Percentiles rank a stretch among this genome's conserved stretches.
phyloP scores from a whole-genome alignment of 2,329 filamentous ascomycete genomes.

The Aspergillus pseudoviridinutans region DNA sequence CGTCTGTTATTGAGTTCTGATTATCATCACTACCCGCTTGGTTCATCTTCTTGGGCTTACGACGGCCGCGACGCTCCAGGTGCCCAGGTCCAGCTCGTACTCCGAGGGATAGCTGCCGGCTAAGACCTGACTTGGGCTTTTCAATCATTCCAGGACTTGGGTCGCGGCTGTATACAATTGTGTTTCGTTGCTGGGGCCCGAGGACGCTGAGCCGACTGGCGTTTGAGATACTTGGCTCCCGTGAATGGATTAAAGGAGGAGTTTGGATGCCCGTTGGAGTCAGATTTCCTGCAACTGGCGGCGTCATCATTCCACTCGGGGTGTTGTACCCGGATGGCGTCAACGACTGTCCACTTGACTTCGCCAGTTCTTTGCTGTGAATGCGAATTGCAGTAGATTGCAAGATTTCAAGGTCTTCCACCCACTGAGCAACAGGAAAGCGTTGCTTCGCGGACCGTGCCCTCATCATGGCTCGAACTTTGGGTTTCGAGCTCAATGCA shows the following conservation, averaged over 20 bases:
- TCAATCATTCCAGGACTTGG: slow-evolving; percentile 29
- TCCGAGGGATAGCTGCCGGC: slow-evolving; percentile 37
- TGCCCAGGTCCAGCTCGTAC: slow-evolving; percentile 40
- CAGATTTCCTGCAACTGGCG: slow-evolving; percentile 21
- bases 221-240: slow-evolving; percentile 26
- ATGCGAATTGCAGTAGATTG: slow-evolving; percentile 59
- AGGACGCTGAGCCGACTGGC: slow-evolving; percentile 29
- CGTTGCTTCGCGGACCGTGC: slow-evolving; percentile 62
- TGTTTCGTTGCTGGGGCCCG: slow-evolving; percentile 36
- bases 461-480: slow-evolving; percentile 59
- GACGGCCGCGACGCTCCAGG: slow-evolving; percentile 26
- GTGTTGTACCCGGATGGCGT: slow-evolving; percentile 42
- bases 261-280: slow-evolving; percentile 30
- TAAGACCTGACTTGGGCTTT: slow-evolving; percentile 29
- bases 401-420: slow-evolving; percentile 60
- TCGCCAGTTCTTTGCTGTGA: slow-evolving; percentile 44
- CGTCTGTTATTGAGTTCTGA: slow-evolving; percentile 26
- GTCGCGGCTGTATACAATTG: slow-evolving; percentile 38
- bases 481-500: slow-evolving; percentile 54
- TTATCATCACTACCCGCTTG: slow-evolving; percentile 27
- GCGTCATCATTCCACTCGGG: slow-evolving; percentile 33
- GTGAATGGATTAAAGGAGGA: slow-evolving; percentile 30
- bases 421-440: slow-evolving; percentile 65
- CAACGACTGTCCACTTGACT: slow-evolving; percentile 28
- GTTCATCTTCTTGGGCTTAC: slow-evolving; percentile 22